Conservation (phyloP, 2,329 filamentous ascomycete genomes). For the Colletotrichum paranaense region DNA sequence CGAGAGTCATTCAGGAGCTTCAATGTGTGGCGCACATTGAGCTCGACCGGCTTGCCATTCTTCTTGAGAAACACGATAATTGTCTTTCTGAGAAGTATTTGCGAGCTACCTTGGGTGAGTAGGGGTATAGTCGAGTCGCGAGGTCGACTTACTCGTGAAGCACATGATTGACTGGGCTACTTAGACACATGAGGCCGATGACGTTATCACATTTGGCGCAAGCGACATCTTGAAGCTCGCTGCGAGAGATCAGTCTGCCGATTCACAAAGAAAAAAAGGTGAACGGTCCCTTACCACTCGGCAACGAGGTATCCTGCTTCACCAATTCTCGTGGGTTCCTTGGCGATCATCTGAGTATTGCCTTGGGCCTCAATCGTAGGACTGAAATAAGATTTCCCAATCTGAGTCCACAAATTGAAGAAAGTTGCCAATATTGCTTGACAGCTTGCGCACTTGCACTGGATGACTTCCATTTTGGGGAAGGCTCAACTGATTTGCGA, state of each 20-base stretch:
- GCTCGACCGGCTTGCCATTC: constrained; percentile 38
- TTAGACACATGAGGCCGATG: constrained; percentile 49
- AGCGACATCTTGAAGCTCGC: constrained; percentile 49
- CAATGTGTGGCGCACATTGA: constrained; percentile 47
- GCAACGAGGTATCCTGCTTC: constrained; percentile 49
- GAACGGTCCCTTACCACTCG: constrained; percentile 42
- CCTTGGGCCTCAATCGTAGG: constrained; percentile 44
- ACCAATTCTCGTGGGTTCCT: constrained; percentile 43
- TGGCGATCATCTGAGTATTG: constrained; percentile 38
- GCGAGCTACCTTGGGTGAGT: constrained; percentile 44
- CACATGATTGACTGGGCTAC: constrained; percentile 49
- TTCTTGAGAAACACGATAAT: constrained; percentile 42
- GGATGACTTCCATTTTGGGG: constrained; percentile 47
- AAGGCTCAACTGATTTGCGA: too few species aligned
- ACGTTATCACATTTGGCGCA: constrained; percentile 46
- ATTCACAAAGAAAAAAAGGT: background rate
- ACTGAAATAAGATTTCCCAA: constrained; percentile 54
- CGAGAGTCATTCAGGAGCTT: constrained; percentile 42
- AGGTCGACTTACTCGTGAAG: constrained; percentile 47
- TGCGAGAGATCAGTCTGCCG: constrained; percentile 35
- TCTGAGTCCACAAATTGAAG: constrained; percentile 52
- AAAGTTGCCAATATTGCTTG: constrained; percentile 44
- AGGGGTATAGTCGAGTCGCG: background rate
- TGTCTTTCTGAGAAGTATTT: constrained; percentile 47
- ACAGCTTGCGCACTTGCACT: constrained; percentile 49